phyloP scores from a whole-genome alignment of 129 eudicot species.

The Chrysanthemum seticuspe region DNA sequence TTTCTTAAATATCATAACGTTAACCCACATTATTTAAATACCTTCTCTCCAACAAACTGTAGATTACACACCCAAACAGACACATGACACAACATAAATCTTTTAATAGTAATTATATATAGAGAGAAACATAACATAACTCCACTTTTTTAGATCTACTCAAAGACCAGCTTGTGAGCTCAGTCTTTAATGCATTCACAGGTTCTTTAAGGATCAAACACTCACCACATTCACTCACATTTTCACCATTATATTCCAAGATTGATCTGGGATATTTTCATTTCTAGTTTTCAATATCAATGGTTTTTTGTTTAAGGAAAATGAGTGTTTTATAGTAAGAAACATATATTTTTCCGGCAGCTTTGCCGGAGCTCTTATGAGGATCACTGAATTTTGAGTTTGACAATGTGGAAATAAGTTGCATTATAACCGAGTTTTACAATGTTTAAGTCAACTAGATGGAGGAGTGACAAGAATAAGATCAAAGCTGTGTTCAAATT shows the following conservation, averaged over 20 bases:
- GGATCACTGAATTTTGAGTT: conserved; percentile 23
- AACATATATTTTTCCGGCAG: conserved; percentile 28
- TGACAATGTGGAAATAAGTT: conserved; percentile 10
- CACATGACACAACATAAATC: conserved; percentile 19
- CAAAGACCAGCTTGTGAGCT: conserved; percentile 17
- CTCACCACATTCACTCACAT: conserved; percentile 27
- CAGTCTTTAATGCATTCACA: conserved; percentile 47
- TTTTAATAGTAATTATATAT: conserved; percentile 22
- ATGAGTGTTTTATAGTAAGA: conserved; percentile 18
- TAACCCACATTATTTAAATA: conserved; percentile 10
- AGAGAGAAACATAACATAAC: conserved; percentile 1
- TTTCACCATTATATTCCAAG: conserved; percentile 4
- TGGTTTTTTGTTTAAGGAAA: conserved; percentile 8
- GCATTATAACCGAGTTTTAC: not conserved
- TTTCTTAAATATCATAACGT: conserved; percentile 12
- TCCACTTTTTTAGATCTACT: conserved; percentile 44
- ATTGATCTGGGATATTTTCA: no score
- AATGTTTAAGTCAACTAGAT: conserved; percentile 82
- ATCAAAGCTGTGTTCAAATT: conserved; percentile 75
- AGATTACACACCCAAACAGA: conserved; percentile 9
- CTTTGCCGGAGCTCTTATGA: conserved; percentile 64
- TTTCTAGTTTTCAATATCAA: not conserved
- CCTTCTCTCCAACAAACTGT: conserved; percentile 14
- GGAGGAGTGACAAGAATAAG: conserved; percentile 94
- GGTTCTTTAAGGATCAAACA: conserved; percentile 24